Base-by-base conservation (phyloP, 2,329 filamentous ascomycete species). In the Pochonia chlamydosporia region DNA sequence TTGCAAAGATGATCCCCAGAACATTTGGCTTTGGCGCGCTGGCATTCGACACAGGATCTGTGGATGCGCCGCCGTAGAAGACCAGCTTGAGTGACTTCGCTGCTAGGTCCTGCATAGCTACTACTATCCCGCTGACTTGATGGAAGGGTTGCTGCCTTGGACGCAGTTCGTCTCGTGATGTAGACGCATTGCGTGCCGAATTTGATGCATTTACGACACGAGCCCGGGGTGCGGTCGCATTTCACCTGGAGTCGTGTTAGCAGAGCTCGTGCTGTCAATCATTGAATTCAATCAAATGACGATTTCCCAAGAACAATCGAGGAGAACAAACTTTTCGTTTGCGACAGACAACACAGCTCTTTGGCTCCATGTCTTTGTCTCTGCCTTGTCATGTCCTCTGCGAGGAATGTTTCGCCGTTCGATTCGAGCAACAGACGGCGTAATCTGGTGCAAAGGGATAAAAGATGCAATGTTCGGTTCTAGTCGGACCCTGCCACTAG, bases 191-290 rank as follows among this genome's bases (percentile, higher is more conserved):
- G 13, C 11, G 45, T 10, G 8, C 45, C 45, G 35, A 47, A 47
- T 25, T 36, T 40, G 33, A 33, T 42, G 28, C 45, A 47, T 41
- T 47, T 47, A 5, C n/a, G 45, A 18, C 45, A 47, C 14, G 45
- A 43, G 9, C 23, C 37, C 9, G 21, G 30, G 8, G 23, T 42
- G 8, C 45, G 45, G 37, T 47, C 45, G 26, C 45, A 47, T 13
- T 43, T 47, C 21, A 47, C 37, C 45, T 47, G 40, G 7, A 3
- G 8, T 10, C 16, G 39, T n/a, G 21, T 24, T 8, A 41, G 25
- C n/a, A 25, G 9, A 41, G n/a, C n/a, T n/a, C n/a, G n/a, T n/a
- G n/a, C n/a, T n/a, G n/a, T n/a, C n/a, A n/a, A n/a, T n/a, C n/a
- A n/a, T n/a, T n/a, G n/a, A n/a, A n/a, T n/a, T n/a, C n/a, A n/a